These are phyloP conservation scores for Rugosomyces carneus DNA, from an alignment of 1,284 basidiomycete genomes.

Conservation along the genomic window DNA sequence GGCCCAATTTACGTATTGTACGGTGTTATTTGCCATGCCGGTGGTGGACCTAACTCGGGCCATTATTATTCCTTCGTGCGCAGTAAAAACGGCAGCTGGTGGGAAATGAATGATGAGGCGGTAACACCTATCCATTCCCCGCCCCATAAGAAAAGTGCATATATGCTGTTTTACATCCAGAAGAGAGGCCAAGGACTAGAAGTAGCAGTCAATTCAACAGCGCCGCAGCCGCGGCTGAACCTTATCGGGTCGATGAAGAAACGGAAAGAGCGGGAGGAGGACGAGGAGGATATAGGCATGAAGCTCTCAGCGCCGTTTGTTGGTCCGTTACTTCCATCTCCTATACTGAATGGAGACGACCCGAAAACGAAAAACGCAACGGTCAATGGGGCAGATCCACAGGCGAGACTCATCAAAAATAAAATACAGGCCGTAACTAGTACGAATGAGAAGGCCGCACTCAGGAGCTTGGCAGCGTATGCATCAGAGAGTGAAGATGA, in stretches of 20 bases:
- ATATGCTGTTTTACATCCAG: constrained; percentile 89
- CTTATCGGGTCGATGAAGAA: constrained; percentile 60
- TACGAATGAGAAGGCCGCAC: constrained; percentile 29
- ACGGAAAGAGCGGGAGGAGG: constrained; percentile 41
- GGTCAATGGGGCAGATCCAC: constrained; percentile 43
- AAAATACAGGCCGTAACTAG: constrained; percentile 48
- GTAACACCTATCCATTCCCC: constrained; percentile 48
- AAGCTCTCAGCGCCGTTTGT: constrained; percentile 49
- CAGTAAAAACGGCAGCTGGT: constrained; percentile 71
- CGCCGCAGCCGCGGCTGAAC: constrained; percentile 28
- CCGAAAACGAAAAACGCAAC: constrained; percentile 23
- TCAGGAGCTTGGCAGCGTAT: constrained; percentile 49
- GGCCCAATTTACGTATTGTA: constrained; percentile 86
- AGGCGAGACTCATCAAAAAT: constrained; percentile 51
- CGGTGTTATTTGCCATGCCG: constrained; percentile 91
- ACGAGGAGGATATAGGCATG: constrained; percentile 40
- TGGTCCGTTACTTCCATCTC: constrained; percentile 54
- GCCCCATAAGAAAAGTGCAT: constrained; percentile 75
- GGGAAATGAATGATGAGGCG: constrained; percentile 90
- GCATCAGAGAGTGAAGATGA: constrained; percentile 44
- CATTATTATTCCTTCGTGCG: constrained; percentile 93
- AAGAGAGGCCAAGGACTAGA: constrained; percentile 69
- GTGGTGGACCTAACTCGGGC: constrained; percentile 89
- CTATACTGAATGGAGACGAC: constrained; percentile 13
- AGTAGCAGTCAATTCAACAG: constrained; percentile 41